Evolutionary conservation across 2,329 filamentous ascomycete genomes (phyloP).

Genomic region (Monilinia fructigena): DNA sequence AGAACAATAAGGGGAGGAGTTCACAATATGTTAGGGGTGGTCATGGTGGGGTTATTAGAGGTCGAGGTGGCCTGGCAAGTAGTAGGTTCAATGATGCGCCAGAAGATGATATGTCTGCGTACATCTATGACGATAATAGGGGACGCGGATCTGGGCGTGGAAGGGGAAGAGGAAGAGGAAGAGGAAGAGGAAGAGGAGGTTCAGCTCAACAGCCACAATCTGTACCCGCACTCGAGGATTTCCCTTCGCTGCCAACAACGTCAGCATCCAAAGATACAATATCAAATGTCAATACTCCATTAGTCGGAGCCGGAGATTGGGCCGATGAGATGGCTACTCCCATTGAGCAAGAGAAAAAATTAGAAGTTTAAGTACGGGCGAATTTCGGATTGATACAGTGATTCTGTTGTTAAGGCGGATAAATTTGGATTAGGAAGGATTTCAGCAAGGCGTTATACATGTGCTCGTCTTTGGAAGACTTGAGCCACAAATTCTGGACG

Average conservation of each 20-base stretch:
- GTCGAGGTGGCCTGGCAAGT: conserved; percentile 24
- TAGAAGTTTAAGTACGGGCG: background rate
- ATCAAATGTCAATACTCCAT: conserved; percentile 23
- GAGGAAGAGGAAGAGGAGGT: conserved; percentile 28
- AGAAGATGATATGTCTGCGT: conserved; percentile 20
- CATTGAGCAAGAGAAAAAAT: conserved; percentile 32
- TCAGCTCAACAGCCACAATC: conserved; percentile 19
- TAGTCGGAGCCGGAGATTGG: conserved; percentile 32
- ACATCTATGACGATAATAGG: conserved; percentile 26
- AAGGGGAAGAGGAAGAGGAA: conserved; percentile 13
- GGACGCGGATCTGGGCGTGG: conserved; percentile 28
- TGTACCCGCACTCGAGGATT: conserved; percentile 33
- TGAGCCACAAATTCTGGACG: conserved; percentile 1
- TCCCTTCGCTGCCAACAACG: conserved; percentile 31
- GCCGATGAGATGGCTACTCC: conserved; percentile 39
- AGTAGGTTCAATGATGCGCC: conserved; percentile 26
- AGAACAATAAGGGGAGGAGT: conserved; percentile 35
- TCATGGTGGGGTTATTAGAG: conserved; percentile 33
- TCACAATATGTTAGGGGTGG: conserved; percentile 38
- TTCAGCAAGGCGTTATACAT: conserved; percentile 2
- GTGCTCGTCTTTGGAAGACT: conserved; percentile 11
- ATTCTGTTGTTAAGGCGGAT: background rate
- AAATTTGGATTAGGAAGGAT: conserved; percentile 4
- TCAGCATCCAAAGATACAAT: conserved; percentile 12
- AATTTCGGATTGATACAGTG: background rate